Evolutionary conservation across 2,329 filamentous ascomycete genomes (phyloP).

Genomic region (Didymella arachidicola): DNA sequence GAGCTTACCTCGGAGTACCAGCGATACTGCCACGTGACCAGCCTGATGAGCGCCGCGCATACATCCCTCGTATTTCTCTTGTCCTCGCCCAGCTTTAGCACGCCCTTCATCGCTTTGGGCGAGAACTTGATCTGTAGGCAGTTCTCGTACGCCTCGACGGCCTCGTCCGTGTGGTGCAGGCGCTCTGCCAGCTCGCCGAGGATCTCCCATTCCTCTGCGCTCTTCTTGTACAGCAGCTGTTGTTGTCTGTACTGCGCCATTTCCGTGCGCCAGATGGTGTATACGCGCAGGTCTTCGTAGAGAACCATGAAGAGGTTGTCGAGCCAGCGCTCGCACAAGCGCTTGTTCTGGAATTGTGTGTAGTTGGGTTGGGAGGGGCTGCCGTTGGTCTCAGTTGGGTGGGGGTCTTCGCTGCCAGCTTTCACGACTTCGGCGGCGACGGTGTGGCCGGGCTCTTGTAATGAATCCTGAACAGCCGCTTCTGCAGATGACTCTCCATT

Average conservation of each 20-base stretch:
- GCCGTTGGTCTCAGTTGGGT: conserved; percentile 58
- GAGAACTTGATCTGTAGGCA: conserved; percentile 90
- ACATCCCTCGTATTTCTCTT: conserved; percentile 81
- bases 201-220: conserved; percentile 97
- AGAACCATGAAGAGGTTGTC: conserved; percentile 99
- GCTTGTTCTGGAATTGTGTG: conserved; percentile 94
- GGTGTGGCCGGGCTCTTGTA: conserved; percentile 83
- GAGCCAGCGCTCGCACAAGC: conserved; percentile 95
- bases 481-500: conserved; percentile 41
- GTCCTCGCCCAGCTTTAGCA: conserved; percentile 80
- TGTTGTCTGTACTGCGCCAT: conserved; percentile 95
- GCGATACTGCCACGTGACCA: conserved; percentile 97
- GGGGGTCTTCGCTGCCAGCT: conserved; percentile 70
- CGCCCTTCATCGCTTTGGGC: conserved; percentile 87
- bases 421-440: conserved; percentile 80
- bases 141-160: conserved; percentile 88
- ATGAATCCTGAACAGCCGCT: conserved; percentile 49
- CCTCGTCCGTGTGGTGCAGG: conserved; percentile 89
- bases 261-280: conserved; percentile 99
- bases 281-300: conserved; percentile 96
- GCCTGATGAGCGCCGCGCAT: conserved; percentile 82
- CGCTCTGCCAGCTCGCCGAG: conserved; percentile 91
- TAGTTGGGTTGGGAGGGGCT: conserved; percentile 68
- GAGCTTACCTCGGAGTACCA: conserved; percentile 89
- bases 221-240: conserved; percentile 95